Evolutionary conservation across 371 early-diverging fungal species (phyloP), one percentile per base, ranked within the genome.

Genomic region (Apophysomyces trapeziformis): DNA sequence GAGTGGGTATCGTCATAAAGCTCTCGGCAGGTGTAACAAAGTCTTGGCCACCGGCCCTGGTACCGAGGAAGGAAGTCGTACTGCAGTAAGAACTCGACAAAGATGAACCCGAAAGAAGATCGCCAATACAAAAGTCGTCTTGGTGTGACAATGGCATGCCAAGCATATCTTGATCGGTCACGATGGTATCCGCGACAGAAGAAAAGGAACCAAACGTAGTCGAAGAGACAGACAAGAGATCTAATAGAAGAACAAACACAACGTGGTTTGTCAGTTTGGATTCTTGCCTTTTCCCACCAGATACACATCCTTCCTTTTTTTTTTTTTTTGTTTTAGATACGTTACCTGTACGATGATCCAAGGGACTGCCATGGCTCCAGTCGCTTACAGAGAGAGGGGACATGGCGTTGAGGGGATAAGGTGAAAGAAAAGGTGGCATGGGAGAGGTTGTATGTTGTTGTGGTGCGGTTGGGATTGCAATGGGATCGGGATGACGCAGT

Each of bases 1-100:
- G 54, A 8, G 54, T 50, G n/a, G 54, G 9, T 9, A 50, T 2
- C 9, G 9, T 8, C 54, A 50, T 50, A 50, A 50, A 50, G 35
- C 32, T 26, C 37, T 13, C 57, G 18, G 61, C n/a, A 8, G 61
- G 43, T 58, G 59, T 58, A 36, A 58, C 43, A 38, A 58, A 58
- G 43, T 43, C 60, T 60, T 45, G 60, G 39, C 54, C 21, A 21
- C 54, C 54, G 7, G 21, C 1, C 1, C 16, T 5, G 9, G 54
- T 50, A 21, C 54, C 54, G 7, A 50, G 5, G 21, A 50, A 50
- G 9, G 54, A 50, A 21, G n/a, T 50, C 9, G 54, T 50, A 35
- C 54, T 50, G 54, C 54, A 50, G 21, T 50, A 50, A 5, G 54
- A 50, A 2, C 54, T 50, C 21, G 54, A 50, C 21, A 50, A 21